A percentile compares a stretch with the other conserved stretches of the same genome.
Conservation (phyloP, 345 rosid species). For the Arabidopsis thaliana region TAIR10.1 NC_003070.9:26824501-26825000, state of each 20-base stretch:
- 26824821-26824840: slow-evolving; percentile 48
- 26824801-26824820: slow-evolving; percentile 29
- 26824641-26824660: slow-evolving; percentile 7
- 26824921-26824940: slow-evolving; percentile 90
- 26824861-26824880: slow-evolving; percentile 82
- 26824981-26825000: slow-evolving; percentile 77
- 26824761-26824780: slow-evolving; percentile 48
- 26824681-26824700: slow-evolving; percentile 7
- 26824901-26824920: slow-evolving; percentile 66
- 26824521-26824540: slow-evolving; percentile 2
- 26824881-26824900: slow-evolving; percentile 53
- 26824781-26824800: slow-evolving; percentile 29
- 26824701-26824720: not conserved
- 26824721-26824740: too few species aligned
- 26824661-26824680: not conserved
- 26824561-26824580: slow-evolving; percentile 18
- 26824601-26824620: slow-evolving; percentile 14
- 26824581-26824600: not conserved
- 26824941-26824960: slow-evolving; percentile 74
- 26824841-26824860: slow-evolving; percentile 53
- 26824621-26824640: slow-evolving; percentile 34
- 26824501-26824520: too few species aligned
- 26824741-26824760: not conserved
- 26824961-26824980: slow-evolving; percentile 75
- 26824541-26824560: not conserved